These are phyloP conservation scores for Stentor coeruleus DNA, from an alignment of 73 alveolate species.

Conservation along the genomic window DNA sequence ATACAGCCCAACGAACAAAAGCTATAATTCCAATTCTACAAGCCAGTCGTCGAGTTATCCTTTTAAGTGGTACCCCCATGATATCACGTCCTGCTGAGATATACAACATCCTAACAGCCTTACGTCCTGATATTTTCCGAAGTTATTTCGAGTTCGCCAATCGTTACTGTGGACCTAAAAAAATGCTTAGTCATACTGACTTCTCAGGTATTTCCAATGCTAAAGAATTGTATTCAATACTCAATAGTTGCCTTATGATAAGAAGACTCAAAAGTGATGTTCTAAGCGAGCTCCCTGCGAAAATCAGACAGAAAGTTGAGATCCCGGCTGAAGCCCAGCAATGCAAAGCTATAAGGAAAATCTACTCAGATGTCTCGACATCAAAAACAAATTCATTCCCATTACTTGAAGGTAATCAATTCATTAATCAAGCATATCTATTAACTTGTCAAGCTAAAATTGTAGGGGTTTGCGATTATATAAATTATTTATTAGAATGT, in stretches of 20 bases:
- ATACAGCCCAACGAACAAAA: constrained; percentile 71
- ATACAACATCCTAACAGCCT: constrained; percentile 57
- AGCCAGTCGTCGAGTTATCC: constrained; percentile 67
- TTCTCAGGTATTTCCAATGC: constrained; percentile 73
- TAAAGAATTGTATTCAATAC: constrained; percentile 69
- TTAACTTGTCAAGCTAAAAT: constrained; percentile 75
- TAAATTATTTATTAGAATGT: constrained; percentile 58
- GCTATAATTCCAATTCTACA: constrained; percentile 72
- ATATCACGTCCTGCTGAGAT: constrained; percentile 85
- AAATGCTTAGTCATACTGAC: constrained; percentile 53
- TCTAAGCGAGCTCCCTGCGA: constrained; percentile 78
- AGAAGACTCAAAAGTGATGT: constrained; percentile 88
- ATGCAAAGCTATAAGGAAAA: constrained; percentile 34
- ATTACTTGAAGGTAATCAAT: constrained; percentile 28
- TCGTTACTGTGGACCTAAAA: constrained; percentile 86
- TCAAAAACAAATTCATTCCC: background rate
- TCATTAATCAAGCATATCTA: constrained; percentile 41
- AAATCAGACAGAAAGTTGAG: constrained; percentile 65
- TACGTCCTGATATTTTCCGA: constrained; percentile 72
- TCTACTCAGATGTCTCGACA: constrained; percentile 9
- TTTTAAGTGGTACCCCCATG: constrained; percentile 95
- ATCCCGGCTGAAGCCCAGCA: constrained; percentile 50
- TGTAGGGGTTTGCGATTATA: constrained; percentile 72
- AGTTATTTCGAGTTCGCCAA: constrained; percentile 55
- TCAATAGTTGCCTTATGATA: constrained; percentile 65